These are phyloP conservation scores for Leptographium galeiforme DNA, from an alignment of 2,329 filamentous ascomycete species.

Conservation along the genomic window DNA sequence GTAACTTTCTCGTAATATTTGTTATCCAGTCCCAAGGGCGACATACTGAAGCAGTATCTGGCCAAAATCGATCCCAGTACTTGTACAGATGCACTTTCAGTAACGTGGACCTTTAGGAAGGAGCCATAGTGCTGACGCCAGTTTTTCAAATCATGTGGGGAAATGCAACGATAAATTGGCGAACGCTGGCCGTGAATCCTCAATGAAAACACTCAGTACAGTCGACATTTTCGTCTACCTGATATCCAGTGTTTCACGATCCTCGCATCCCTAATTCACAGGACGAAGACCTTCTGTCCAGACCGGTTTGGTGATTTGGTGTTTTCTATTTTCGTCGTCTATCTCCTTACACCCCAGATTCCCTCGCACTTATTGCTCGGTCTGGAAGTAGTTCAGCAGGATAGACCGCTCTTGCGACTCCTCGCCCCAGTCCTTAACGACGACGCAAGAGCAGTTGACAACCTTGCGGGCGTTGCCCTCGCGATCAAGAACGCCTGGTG, in stretches of 20 bases:
- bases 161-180: background rate
- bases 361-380: conserved; percentile 46
- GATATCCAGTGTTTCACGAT: conserved; percentile 5
- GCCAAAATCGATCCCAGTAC: too few species aligned
- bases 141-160: too few species aligned
- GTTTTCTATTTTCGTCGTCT: conserved; percentile 1
- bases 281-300: background rate
- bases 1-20: too few species aligned
- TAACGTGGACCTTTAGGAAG: too few species aligned
- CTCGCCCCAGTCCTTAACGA: conserved; percentile 99
- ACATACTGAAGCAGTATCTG: too few species aligned
- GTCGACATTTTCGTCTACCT: conserved; percentile 7
- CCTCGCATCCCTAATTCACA: background rate
- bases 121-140: too few species aligned
- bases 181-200: too few species aligned
- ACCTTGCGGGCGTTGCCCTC: conserved; percentile 99
- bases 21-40: too few species aligned
- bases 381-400: conserved; percentile 99
- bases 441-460: conserved; percentile 99
- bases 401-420: conserved; percentile 98
- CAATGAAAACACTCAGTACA: background rate
- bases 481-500: conserved; percentile 88
- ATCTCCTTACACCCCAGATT: background rate
- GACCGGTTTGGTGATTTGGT: background rate
- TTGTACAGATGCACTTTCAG: too few species aligned